A percentile compares a stretch with the other conserved stretches of the same genome.
Conservation (phyloP, 768 basidiomycete genomes). For the Lentinula sp. region DNA sequence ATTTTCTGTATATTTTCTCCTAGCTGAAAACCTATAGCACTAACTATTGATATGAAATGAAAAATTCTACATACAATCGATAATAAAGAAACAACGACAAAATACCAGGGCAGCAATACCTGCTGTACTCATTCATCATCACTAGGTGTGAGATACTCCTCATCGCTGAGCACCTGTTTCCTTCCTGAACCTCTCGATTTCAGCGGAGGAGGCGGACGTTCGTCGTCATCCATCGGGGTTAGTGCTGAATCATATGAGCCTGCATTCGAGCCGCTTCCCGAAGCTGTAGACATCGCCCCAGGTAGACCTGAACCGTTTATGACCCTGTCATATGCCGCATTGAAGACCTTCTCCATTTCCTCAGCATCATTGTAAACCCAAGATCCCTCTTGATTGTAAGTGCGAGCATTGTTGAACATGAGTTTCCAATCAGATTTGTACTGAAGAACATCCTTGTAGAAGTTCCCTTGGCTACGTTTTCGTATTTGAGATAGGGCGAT, state of each 20-base stretch:
- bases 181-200: conserved; percentile 55
- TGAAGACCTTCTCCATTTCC: conserved; percentile 89
- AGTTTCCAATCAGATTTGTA: conserved; percentile 80
- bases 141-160: conserved; percentile 42
- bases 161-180: conserved; percentile 73
- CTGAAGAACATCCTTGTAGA: conserved; percentile 69
- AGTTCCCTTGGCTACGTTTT: conserved; percentile 58
- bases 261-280: conserved; percentile 30
- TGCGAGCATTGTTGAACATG: conserved; percentile 92
- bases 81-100: no score
- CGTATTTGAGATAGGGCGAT: conserved; percentile 86
- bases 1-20: background rate
- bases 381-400: conserved; percentile 91
- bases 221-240: conserved; percentile 81
- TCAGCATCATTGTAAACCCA: conserved; percentile 94
- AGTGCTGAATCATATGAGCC: conserved; percentile 61
- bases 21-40: background rate
- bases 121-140: conserved; percentile 50
- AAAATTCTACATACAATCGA: background rate
- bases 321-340: conserved; percentile 57
- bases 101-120: background rate
- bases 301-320: conserved; percentile 69
- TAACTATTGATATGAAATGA: background rate
- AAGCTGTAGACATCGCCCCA: conserved; percentile 48
- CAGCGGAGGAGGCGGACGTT: conserved; percentile 47